Evolutionary conservation across 441 rosid genomes (phyloP), one percentile per base, ranked within the genome.

Genomic region (Sinapis alba): DNA sequence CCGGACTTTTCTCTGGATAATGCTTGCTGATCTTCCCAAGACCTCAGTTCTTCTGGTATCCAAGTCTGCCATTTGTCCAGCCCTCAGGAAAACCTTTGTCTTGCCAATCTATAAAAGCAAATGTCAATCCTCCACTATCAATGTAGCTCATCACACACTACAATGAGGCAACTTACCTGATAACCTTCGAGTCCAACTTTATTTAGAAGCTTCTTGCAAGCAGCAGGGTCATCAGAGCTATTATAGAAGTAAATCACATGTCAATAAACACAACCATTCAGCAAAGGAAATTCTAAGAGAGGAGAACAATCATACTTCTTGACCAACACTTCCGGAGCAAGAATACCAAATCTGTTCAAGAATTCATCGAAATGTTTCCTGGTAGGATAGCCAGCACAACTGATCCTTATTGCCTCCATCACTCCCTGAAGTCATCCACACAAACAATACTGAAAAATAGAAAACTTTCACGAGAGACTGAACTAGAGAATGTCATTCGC

Each of bases 61-160:
- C 68, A 96, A 79, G 65, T 92, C 98, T 60, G 99, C 99, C 98
- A 96, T 92, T 83, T 96, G 99, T 77, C 98, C 98, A 78, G 99
- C 98, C 89, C 98, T 87, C 47, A 94, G 96, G 69, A 96, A 96
- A 62, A 96, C 89, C 84, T 96, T 96, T 34, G 98, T 90, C 82
- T 96, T 94, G 73, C 99, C 99, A 79, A 94, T 92, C 99, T 96
- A 83, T 75, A 84, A 80, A 76, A 26, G 54, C 21, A 65, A 59
- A 50, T 72, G 41, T 27, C 59, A 60, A 27, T 51, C 47, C 4
- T 45, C 68, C 61, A 63, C 61, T 41, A 41, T 41, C 15, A 41
- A 4, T 41, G 7, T 4, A 41, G 47, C 47, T 41, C 47, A 41
- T 41, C 47, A 41, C 8, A 43, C 51, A n/a, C n/a, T 43, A 41